Evolutionary conservation across 1,139 yeast genomes (phyloP).

Genomic region (Geotrichum candidum): DNA sequence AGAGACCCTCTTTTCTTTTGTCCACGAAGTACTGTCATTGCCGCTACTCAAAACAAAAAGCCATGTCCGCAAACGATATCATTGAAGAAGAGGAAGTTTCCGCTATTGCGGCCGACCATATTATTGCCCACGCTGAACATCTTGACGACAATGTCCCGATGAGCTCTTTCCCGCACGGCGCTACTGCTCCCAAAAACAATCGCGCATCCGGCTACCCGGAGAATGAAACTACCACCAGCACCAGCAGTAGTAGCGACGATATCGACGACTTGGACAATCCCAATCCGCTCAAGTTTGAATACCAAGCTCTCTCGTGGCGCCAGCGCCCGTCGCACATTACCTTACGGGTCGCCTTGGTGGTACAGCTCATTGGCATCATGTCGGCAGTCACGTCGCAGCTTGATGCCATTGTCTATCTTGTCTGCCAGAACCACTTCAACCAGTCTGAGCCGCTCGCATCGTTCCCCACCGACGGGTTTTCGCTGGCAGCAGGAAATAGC

Average conservation of each 20-base stretch:
- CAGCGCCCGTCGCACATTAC: conserved; percentile 20
- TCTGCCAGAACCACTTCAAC: conserved; percentile 23
- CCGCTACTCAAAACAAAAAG: too few relatives aligned
- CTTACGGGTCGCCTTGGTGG: conserved; percentile 19
- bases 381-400: conserved; percentile 23
- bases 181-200: too few relatives aligned
- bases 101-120: conserved; percentile 1
- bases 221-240: not conserved
- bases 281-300: conserved; percentile 12
- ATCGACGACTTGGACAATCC: not conserved
- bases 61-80: conserved; percentile 2
- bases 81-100: conserved; percentile 13
- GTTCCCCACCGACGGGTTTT: conserved; percentile 4
- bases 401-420: conserved; percentile 26
- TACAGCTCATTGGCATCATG: conserved; percentile 23
- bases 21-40: not conserved
- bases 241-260: not conserved
- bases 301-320: conserved; percentile 15
- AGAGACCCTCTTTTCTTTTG: not conserved
- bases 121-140: not conserved
- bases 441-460: conserved; percentile 12
- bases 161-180: not conserved
- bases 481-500: not conserved
- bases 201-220: not conserved
- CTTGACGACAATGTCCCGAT: not conserved